Evolutionary conservation across 1,284 basidiomycete species (phyloP).

Genomic region (Omphalotus olearius): DNA sequence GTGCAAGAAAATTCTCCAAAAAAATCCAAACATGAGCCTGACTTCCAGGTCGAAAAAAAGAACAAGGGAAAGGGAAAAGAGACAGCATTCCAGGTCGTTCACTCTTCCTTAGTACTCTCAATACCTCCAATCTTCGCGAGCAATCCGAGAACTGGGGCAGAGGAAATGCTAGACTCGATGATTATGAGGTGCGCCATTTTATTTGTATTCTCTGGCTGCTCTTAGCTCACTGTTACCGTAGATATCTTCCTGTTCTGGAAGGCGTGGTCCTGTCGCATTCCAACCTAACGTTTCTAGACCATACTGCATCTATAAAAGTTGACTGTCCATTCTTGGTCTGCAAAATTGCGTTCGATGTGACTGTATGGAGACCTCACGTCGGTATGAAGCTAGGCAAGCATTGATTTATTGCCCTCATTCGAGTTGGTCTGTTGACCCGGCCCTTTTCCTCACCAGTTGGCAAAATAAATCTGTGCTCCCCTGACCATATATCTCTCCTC

Average conservation of each 20-base stretch:
- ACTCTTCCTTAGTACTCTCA: slow-evolving; percentile 68
- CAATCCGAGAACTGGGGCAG: slow-evolving; percentile 67
- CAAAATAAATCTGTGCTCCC: slow-evolving; percentile 85
- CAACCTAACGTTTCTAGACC: slow-evolving; percentile 66
- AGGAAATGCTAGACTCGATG: slow-evolving; percentile 90
- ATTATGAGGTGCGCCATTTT: slow-evolving; percentile 73
- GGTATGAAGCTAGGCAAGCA: slow-evolving; percentile 80
- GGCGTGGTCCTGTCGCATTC: slow-evolving; percentile 90
- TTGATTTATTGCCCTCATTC: slow-evolving; percentile 6
- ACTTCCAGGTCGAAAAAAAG: slow-evolving; percentile 22
- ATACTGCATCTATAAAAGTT: slow-evolving; percentile 68
- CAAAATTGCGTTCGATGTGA: slow-evolving; percentile 75
- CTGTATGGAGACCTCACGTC: slow-evolving; percentile 86
- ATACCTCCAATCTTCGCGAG: slow-evolving; percentile 80
- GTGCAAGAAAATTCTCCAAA: slow-evolving; percentile 22
- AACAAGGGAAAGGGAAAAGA: slow-evolving; percentile 43
- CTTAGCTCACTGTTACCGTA: slow-evolving; percentile 28
- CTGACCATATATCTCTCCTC: slow-evolving; percentile 91
- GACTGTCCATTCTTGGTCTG: slow-evolving; percentile 88
- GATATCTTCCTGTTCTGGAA: slow-evolving; percentile 84
- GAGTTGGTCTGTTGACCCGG: slow-evolving; percentile 4
- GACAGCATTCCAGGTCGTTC: slow-evolving; percentile 65
- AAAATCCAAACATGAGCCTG: slow-evolving; percentile 25
- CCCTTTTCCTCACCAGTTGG: slow-evolving; percentile 52
- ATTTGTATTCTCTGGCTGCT: background rate